Percentiles rank a stretch among this genome's conserved stretches.
These are phyloP conservation scores for Nymphaea thermarum DNA, from an alignment of 164 flowering plant genomes.

Conservation along the genomic window DNA sequence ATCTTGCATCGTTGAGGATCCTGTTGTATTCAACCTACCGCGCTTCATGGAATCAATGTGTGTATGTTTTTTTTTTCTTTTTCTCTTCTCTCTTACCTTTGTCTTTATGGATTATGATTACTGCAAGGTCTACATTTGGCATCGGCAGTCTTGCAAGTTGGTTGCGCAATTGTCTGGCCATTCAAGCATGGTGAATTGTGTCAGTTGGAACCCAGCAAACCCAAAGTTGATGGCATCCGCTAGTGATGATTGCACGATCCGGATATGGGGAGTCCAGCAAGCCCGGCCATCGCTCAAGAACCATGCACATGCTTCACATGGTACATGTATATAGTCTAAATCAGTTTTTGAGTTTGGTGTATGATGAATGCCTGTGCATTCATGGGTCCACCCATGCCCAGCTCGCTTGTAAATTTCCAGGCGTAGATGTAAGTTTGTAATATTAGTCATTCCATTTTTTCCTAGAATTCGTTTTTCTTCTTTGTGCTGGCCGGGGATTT, in stretches of 20 bases:
- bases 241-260: conserved; percentile 81
- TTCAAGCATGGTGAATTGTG: conserved; percentile 72
- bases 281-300: not conserved
- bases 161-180: conserved; percentile 69
- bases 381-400: too few relatives aligned
- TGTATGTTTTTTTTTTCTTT: not conserved
- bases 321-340: not conserved
- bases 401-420: not conserved
- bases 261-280: conserved; percentile 66
- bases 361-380: too few relatives aligned
- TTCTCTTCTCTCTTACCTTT: not conserved
- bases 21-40: too few relatives aligned
- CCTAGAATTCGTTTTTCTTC: too few relatives aligned
- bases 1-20: too few relatives aligned
- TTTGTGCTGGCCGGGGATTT: not conserved
- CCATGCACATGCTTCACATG: too few relatives aligned
- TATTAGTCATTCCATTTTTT: not conserved
- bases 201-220: conserved; percentile 78
- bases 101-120: not conserved
- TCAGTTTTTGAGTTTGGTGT: not conserved
- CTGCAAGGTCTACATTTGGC: conserved; percentile 83
- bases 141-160: conserved; percentile 37
- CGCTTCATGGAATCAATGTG: too few relatives aligned
- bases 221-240: conserved; percentile 83
- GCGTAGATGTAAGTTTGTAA: not conserved